phyloP scores from a whole-genome alignment of 805 yeast species.

The Suhomyces xylopsoci region DNA sequence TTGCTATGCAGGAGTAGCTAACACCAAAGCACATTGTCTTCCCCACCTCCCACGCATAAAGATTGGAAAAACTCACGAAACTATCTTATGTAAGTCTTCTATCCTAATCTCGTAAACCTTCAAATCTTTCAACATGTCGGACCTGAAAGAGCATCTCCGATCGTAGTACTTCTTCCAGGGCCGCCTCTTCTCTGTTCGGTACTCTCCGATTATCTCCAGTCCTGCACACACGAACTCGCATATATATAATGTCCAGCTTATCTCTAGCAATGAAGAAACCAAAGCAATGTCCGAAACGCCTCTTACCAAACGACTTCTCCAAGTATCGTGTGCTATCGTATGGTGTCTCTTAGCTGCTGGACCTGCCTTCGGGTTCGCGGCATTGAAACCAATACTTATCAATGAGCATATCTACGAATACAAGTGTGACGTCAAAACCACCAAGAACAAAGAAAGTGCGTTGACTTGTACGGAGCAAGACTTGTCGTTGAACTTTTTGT shows the following conservation, averaged over 20 bases:
- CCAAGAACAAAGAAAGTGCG: neutral
- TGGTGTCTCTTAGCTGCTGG: conserved; percentile 60
- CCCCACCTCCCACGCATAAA: neutral
- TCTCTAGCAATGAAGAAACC: neutral
- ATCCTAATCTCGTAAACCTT: neutral
- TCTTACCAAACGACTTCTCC: conserved; percentile 18
- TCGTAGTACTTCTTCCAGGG: neutral
- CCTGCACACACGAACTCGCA: neutral
- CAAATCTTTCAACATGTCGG: neutral
- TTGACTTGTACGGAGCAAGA: conserved; percentile 72
- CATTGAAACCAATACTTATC: conserved; percentile 51
- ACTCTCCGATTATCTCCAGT: neutral
- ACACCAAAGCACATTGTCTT: neutral
- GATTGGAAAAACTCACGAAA: neutral
- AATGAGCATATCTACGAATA: conserved; percentile 47
- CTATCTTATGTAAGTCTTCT: neutral
- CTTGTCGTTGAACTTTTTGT: conserved; percentile 73
- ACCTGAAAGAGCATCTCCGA: neutral
- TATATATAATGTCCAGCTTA: neutral
- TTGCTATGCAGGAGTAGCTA: neutral
- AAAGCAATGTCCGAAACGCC: conserved; percentile 1
- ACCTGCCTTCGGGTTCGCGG: conserved; percentile 60
- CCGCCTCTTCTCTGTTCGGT: neutral
- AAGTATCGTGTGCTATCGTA: conserved; percentile 48
- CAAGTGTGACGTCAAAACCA: conserved; percentile 29